Evolutionary conservation across 176 grass and related monocot species (phyloP).

Genomic region (Rhynchospora pubera): DNA sequence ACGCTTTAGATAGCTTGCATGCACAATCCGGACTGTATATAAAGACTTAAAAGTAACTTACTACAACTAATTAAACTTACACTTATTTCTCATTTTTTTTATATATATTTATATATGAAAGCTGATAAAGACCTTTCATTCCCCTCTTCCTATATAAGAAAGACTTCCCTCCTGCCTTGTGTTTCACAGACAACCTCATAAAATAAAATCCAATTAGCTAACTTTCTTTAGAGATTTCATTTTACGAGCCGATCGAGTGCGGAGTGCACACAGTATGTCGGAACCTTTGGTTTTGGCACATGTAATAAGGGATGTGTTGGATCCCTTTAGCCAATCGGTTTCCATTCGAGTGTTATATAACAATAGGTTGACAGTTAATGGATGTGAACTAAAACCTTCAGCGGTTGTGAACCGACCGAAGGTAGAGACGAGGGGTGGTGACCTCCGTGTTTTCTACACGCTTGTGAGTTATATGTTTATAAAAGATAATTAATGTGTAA

Average conservation of each 20-base stretch:
- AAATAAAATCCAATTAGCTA: slow-evolving; percentile 8
- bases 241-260: slow-evolving; percentile 9
- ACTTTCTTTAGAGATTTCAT: background rate
- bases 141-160: slow-evolving; percentile 26
- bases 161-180: slow-evolving; percentile 1
- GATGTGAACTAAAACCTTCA: slow-evolving; percentile 50
- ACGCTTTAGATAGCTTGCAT: background rate
- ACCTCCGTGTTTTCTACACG: slow-evolving; percentile 53
- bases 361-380: slow-evolving; percentile 38
- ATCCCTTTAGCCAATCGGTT: slow-evolving; percentile 39
- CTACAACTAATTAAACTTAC: too few species aligned
- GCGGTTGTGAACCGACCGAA: slow-evolving; percentile 38
- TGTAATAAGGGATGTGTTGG: slow-evolving; percentile 53
- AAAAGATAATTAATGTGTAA: too few species aligned
- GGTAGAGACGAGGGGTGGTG: slow-evolving; percentile 42
- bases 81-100: slow-evolving; percentile 26
- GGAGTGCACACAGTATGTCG: slow-evolving; percentile 2
- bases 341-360: slow-evolving; percentile 46
- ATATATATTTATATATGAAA: background rate
- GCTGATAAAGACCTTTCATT: slow-evolving; percentile 36
- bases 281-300: slow-evolving; percentile 36
- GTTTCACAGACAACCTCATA: background rate
- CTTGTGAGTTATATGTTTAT: slow-evolving; percentile 41
- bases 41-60: background rate
- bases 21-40: background rate